These are phyloP conservation scores for Selenicereus undatus DNA, from an alignment of 148 eudicot species.

Conservation along the genomic window DNA sequence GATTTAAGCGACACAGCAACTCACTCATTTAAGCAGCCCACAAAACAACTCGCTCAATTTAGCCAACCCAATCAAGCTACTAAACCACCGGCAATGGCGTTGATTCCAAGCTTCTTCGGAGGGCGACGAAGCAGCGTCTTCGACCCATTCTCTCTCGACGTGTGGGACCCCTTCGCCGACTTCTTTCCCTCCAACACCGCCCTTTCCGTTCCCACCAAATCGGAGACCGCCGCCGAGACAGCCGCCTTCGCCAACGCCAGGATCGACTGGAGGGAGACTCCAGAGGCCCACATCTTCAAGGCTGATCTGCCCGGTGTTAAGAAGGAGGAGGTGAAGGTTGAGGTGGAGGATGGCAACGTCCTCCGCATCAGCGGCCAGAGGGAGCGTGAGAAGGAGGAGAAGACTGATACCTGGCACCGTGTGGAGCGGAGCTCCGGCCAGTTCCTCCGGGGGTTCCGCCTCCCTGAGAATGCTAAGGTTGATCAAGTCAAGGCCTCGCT, in stretches of 20 bases:
- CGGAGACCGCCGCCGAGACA: not conserved
- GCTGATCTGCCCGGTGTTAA: too few relatives aligned
- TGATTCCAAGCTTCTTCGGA: conserved; percentile 12
- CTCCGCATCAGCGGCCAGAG: not conserved
- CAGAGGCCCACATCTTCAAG: too few relatives aligned
- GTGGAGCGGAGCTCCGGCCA: too few relatives aligned
- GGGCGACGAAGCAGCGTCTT: conserved; percentile 6
- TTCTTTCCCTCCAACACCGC: not conserved
- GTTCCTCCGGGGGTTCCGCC: too few relatives aligned
- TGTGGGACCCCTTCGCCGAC: not conserved
- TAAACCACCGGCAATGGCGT: not conserved
- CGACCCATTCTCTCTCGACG: not conserved
- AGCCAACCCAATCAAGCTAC: not conserved
- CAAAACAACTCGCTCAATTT: too few relatives aligned
- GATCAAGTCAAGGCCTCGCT: not conserved
- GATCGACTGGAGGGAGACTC: too few relatives aligned
- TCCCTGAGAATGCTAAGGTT: conserved; percentile 30
- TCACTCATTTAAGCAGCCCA: too few relatives aligned
- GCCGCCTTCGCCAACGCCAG: not conserved
- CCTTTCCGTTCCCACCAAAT: conserved; percentile 9
- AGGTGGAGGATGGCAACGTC: not conserved
- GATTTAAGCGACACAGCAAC: not conserved
- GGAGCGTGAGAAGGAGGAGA: conserved; percentile 11
- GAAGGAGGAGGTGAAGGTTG: too few relatives aligned
- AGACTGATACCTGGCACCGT: conserved; percentile 9